These are phyloP conservation scores for Neotropicomus parvogracilis DNA, from an alignment of 1,284 basidiomycete species.

Conservation along the genomic window DNA sequence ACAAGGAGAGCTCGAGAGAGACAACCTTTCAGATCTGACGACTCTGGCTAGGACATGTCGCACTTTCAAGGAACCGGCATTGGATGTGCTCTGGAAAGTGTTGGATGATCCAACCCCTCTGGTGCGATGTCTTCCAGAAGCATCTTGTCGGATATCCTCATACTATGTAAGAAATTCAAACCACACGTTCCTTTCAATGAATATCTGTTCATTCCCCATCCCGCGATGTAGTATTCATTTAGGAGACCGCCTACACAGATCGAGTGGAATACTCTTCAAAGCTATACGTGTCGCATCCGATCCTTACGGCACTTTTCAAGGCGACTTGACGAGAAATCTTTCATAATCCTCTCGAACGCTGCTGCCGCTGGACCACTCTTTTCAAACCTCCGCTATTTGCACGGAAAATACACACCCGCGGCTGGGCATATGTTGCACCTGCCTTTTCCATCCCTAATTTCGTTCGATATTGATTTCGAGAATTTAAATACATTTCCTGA, in stretches of 20 bases:
- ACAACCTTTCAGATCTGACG: neutral
- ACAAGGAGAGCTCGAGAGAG: neutral
- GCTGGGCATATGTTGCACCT: neutral
- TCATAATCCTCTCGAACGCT: neutral
- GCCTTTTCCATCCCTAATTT: neutral
- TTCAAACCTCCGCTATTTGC: neutral
- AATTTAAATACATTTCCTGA: neutral
- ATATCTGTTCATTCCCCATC: no score
- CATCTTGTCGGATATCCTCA: neutral
- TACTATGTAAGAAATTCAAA: neutral
- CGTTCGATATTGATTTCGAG: neutral
- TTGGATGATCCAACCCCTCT: neutral
- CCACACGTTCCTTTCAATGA: no score
- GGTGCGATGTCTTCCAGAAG: neutral
- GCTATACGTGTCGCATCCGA: neutral
- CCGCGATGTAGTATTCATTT: neutral
- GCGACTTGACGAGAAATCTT: neutral
- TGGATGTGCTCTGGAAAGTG: neutral
- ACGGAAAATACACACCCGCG: no score
- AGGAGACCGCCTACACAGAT: neutral
- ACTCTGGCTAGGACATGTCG: neutral
- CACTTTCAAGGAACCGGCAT: neutral
- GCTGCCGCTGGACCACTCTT: neutral
- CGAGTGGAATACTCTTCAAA: neutral
- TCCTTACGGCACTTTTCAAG: neutral